Evolutionary conservation across 1,139 yeast species (phyloP).

Genomic region (Sporopachydermia cereana): DNA sequence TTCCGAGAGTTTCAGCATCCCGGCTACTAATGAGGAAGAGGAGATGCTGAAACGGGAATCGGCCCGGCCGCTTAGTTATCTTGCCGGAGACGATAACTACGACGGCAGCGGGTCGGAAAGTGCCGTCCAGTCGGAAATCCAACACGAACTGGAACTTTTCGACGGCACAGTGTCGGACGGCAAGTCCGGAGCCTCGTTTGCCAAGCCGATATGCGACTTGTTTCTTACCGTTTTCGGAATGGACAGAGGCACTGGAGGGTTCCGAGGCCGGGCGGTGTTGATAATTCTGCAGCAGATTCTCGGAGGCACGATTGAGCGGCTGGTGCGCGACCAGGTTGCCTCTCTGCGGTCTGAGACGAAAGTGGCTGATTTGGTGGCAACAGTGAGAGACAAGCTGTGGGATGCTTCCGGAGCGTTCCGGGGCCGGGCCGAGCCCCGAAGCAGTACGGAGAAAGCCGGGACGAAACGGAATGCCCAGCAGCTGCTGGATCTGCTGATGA

Average conservation of each 20-base stretch:
- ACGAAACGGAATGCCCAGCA: slow-evolving; percentile 49
- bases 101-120: background rate
- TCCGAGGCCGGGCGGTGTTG: slow-evolving; percentile 82
- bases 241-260: slow-evolving; percentile 45
- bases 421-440: slow-evolving; percentile 31
- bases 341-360: slow-evolving; percentile 37
- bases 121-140: slow-evolving; percentile 12
- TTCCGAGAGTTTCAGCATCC: slow-evolving; percentile 41
- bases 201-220: slow-evolving; percentile 74
- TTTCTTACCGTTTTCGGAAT: slow-evolving; percentile 61
- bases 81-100: background rate
- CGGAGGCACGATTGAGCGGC: slow-evolving; percentile 81
- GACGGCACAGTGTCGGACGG: slow-evolving; percentile 15
- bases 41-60: slow-evolving; percentile 10
- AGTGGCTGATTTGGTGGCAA: slow-evolving; percentile 33
- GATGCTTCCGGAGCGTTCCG: slow-evolving; percentile 31
- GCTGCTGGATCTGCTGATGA: slow-evolving; percentile 44
- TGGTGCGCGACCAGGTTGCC: slow-evolving; percentile 40
- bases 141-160: slow-evolving; percentile 19
- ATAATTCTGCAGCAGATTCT: slow-evolving; percentile 74
- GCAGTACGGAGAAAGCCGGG: slow-evolving; percentile 38
- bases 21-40: slow-evolving; percentile 17
- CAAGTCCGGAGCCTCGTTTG: slow-evolving; percentile 35
- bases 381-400: slow-evolving; percentile 43
- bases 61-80: background rate